A percentile compares a stretch with the other conserved stretches of the same genome.
These are phyloP conservation scores for Wickerhamomyces sp. DNA, from an alignment of 1,139 yeast species.

Conservation along the genomic window DNA sequence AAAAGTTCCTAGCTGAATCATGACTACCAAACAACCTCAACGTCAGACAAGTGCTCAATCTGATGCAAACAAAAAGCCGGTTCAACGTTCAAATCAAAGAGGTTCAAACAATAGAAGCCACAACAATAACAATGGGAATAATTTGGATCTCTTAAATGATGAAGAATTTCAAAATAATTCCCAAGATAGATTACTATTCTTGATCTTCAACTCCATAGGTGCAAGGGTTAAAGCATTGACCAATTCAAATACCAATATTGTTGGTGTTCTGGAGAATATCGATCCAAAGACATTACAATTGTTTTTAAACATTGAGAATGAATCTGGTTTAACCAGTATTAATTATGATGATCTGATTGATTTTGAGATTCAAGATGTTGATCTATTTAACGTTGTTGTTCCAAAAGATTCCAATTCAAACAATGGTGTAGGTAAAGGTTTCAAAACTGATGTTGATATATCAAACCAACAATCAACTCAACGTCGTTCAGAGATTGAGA, in stretches of 20 bases:
- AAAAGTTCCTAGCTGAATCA: background rate
- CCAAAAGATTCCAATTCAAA: slow-evolving; percentile 5
- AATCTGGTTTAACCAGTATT: slow-evolving; percentile 36
- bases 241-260: slow-evolving; percentile 53
- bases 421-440: slow-evolving; percentile 25
- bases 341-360: slow-evolving; percentile 59
- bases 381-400: slow-evolving; percentile 25
- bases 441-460: slow-evolving; percentile 84
- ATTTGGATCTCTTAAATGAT: slow-evolving; percentile 6
- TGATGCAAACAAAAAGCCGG: too few species aligned
- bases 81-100: slow-evolving; percentile 15
- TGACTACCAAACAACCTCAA: slow-evolving; percentile 7
- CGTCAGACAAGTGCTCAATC: slow-evolving; percentile 2
- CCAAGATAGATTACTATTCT: slow-evolving; percentile 44
- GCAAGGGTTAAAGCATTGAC: slow-evolving; percentile 53
- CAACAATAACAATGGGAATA: background rate
- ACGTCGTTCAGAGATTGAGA: slow-evolving; percentile 50
- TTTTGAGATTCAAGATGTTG: slow-evolving; percentile 42
- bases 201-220: slow-evolving; percentile 55
- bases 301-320: slow-evolving; percentile 12
- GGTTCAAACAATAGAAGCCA: slow-evolving; percentile 11
- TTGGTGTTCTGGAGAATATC: slow-evolving; percentile 51
- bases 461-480: slow-evolving; percentile 49
- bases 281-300: slow-evolving; percentile 35
- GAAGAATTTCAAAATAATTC: slow-evolving; percentile 24